Base-by-base conservation (phyloP, 352 stramenopile genomes). In the Globisporangium cylindrosporum region DNA sequence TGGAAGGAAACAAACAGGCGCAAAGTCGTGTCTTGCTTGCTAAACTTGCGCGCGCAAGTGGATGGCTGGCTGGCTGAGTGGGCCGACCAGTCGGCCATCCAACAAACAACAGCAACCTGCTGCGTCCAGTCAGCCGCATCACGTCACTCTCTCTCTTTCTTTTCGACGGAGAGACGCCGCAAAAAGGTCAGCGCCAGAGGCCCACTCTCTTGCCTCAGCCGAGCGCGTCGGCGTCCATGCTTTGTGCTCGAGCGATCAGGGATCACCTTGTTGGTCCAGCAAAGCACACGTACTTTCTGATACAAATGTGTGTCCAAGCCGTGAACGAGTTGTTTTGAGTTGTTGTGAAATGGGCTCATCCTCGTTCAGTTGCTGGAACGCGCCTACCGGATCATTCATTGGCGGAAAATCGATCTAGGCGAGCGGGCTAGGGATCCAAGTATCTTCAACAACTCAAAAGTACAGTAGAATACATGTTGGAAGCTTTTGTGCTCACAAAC, bases 1-100 rank as follows among this genome's bases (percentile, higher is more conserved):
- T 68, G 48, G 62, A 59, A 62, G 32, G 51, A 46, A 38, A 46
- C 34, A 56, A 51, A 4, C 41, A 48, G n/a, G 43, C 55, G 36
- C 51, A 67, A 60, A 8, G n/a, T 5, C 29, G 55, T 18, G 18
- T 14, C 0, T 59, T 59, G 53, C 25, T 59, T 59, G 53, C 14
- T 24, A 9, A 22, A 38, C 54, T 24, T 38, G 41, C 41, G 3
- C 15, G 24, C 15, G 24, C 24, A 34, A 10, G 18, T 22, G 53
- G 24, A 29, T 57, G 25, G 24, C 27, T 58, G 51, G n/a, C 15
- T 56, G 49, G 48, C 27, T 25, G n/a, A 29, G 43, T 20, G 6
- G 18, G 6, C 43, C 14, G 43, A n/a, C 5, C 15, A 0, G 43
- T 51, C 43, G 43, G 43, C 5, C 43, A 51, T 51, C 43, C 43